Percentiles rank a stretch among this genome's conserved stretches.
Conservation (phyloP, 23 red algal genomes). For the Gracilaria vermiculophylla region DNA sequence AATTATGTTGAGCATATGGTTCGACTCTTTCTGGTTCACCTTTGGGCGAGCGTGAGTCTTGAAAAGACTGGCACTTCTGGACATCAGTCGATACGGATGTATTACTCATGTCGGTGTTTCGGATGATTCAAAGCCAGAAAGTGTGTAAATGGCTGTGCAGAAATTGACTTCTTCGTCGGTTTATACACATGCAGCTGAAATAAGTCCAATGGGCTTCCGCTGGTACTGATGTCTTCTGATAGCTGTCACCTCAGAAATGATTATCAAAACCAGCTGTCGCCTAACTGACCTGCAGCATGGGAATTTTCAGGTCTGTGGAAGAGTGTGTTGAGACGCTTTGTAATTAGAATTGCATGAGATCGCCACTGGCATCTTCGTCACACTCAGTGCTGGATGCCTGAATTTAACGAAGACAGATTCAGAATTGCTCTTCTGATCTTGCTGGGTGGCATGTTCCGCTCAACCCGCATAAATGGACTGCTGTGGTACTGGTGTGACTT, state of each 20-base stretch:
- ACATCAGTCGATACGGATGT: background rate
- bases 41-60: background rate
- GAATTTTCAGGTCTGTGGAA: background rate
- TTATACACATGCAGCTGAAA: background rate
- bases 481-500: background rate
- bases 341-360: background rate
- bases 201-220: too few relatives aligned
- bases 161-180: background rate
- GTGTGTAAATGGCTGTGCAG: background rate
- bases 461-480: background rate
- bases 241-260: background rate
- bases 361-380: background rate
- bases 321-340: background rate
- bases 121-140: background rate
- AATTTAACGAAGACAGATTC: background rate
- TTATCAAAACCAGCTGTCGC: too few relatives aligned
- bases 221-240: too few relatives aligned
- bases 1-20: background rate
- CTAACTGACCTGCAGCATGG: background rate
- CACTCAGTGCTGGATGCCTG: background rate
- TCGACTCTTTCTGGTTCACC: background rate
- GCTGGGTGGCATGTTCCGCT: background rate
- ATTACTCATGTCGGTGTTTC: background rate
- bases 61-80: background rate
- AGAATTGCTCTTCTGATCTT: background rate